These are phyloP conservation scores for Lasiodiplodia gonubiensis DNA, from an alignment of 2,329 filamentous ascomycete genomes.

Conservation along the genomic window DNA sequence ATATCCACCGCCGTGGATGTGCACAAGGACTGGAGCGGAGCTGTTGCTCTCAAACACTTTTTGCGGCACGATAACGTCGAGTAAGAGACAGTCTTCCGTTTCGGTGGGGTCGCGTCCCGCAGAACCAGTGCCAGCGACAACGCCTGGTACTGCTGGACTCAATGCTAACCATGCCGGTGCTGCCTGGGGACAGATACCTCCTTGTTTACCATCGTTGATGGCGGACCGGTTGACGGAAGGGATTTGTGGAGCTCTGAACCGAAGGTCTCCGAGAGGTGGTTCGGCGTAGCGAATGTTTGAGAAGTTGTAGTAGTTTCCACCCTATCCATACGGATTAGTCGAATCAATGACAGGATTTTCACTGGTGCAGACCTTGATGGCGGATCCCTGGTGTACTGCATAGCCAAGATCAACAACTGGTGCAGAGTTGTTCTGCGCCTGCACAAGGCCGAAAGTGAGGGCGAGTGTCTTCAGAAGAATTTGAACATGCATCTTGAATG, in stretches of 20 bases:
- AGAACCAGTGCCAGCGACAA: too few species aligned
- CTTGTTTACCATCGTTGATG: constrained; percentile 53
- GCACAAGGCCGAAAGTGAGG: too few species aligned
- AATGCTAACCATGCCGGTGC: neutral
- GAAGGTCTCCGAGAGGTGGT: constrained; percentile 58
- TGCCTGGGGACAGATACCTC: neutral
- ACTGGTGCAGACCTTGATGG: too few species aligned
- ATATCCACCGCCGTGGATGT: constrained; percentile 57
- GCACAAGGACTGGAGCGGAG: constrained; percentile 47
- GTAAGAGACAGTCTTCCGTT: constrained; percentile 48
- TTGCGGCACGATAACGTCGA: constrained; percentile 47
- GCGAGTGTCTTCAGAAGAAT: too few species aligned
- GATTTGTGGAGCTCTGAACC: constrained; percentile 56
- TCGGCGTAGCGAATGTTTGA: constrained; percentile 63
- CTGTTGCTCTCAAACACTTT: constrained; percentile 38
- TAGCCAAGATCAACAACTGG: too few species aligned
- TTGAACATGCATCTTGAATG: too few species aligned
- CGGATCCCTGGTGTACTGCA: too few species aligned
- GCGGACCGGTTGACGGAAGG: constrained; percentile 51
- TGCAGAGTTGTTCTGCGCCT: too few species aligned
- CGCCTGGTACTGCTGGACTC: too few species aligned
- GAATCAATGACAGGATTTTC: too few species aligned
- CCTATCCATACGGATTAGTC: too few species aligned
- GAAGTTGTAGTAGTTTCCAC: constrained; percentile 55
- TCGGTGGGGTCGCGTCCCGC: neutral